Evolutionary conservation across 768 basidiomycete genomes (phyloP), one percentile per base, ranked within the genome.

Genomic region (Amanita fuliginea): DNA sequence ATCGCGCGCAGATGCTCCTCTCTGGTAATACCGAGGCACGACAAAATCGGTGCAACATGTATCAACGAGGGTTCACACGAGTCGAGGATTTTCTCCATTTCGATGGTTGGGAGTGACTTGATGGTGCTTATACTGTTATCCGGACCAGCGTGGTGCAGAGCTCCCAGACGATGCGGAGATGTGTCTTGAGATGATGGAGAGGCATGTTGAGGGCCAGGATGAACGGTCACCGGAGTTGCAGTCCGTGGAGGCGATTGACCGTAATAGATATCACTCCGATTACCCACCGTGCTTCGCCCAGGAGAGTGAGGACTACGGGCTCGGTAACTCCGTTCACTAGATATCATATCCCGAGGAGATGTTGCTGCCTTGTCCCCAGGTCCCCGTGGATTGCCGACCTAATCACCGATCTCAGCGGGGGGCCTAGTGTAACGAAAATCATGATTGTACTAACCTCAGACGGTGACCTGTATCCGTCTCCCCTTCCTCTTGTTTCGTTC

Each of bases 1-100:
- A 86, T 64, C 2, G 85, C 85, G 9, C 73, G 68, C 33, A 87
- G 62, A 61, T 86, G 83, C 34, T 78, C 81, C 44, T 76, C 66
- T 7, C 64, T 70, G 45, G 67, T 62, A 28, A 86, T 81, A 0
- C 85, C 84, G 8, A 87, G 66, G 22, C 65, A 71, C 26, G 66
- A 67, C 26, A 87, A 64, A 14, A 76, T 64, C 0, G 81, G 81
- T 1, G 69, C 65, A 35, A 85, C 74, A 63, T 86, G 85, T 13
- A 75, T 47, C 42, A 87, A 63, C 3, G 83, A 76, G 14, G 85
- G 84, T 51, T 77, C 69, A 59, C 83, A 86, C 4, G 80, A 73
- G 1, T 69, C 62, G 13, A 87, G 71, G 33, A 86, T 64, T 1
- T 66, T 60, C 51, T 80, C 77, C 18, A 86, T 70, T 5, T 73